phyloP scores from a whole-genome alignment of 23 red algal genomes.

The Gracilaria gracilis region DNA sequence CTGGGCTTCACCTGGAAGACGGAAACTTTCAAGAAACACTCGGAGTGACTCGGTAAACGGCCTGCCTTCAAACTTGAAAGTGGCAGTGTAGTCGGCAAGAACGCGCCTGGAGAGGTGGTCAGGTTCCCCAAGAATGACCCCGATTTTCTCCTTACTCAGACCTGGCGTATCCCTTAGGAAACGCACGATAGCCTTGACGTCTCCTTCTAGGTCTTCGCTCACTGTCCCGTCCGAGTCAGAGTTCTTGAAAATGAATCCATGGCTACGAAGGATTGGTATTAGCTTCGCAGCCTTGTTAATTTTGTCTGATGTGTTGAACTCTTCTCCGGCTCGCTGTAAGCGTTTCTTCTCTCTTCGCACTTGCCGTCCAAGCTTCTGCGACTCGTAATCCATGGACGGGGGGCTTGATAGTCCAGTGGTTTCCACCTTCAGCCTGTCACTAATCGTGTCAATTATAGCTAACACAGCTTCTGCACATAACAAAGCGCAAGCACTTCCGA shows the following conservation, averaged over 20 bases:
- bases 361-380: slow-evolving; percentile 8
- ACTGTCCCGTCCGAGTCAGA: slow-evolving; percentile 35
- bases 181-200: slow-evolving; percentile 53
- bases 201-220: slow-evolving; percentile 54
- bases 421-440: slow-evolving; percentile 55
- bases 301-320: slow-evolving; percentile 62
- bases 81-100: slow-evolving; percentile 72
- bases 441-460: slow-evolving; percentile 70
- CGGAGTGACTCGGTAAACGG: slow-evolving; percentile 81
- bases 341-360: slow-evolving; percentile 56
- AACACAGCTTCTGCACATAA: slow-evolving; percentile 62
- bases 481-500: slow-evolving; percentile 40
- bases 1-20: slow-evolving; percentile 96
- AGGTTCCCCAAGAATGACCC: slow-evolving; percentile 85
- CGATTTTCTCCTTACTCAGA: slow-evolving; percentile 89
- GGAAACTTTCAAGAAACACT: slow-evolving; percentile 96
- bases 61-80: slow-evolving; percentile 78
- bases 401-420: slow-evolving; percentile 28
- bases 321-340: slow-evolving; percentile 34
- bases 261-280: slow-evolving; percentile 30
- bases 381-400: background rate
- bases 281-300: slow-evolving; percentile 42
- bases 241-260: slow-evolving; percentile 30
- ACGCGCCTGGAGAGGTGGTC: slow-evolving; percentile 79
- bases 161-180: slow-evolving; percentile 88